Conservation (phyloP, 2,329 filamentous ascomycete species). For the Fusarium sp. region DNA sequence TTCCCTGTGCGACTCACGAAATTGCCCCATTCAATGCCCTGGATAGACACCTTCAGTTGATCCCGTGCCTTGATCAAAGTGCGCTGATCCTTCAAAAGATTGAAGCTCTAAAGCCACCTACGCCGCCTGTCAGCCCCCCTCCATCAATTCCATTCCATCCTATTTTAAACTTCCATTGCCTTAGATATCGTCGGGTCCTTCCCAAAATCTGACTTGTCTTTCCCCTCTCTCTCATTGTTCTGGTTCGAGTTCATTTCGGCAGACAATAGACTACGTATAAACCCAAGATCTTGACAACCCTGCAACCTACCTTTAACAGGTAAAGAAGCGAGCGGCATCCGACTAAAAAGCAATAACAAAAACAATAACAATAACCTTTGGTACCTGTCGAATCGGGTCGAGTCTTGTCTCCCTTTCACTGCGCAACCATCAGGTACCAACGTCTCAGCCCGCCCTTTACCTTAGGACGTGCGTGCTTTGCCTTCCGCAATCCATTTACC, state of each 20-base stretch:
- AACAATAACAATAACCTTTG: conserved; percentile 14
- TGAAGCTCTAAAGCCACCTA: conserved; percentile 37
- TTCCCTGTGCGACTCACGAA: conserved; percentile 19
- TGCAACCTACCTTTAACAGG: conserved; percentile 15
- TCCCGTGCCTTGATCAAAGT: conserved; percentile 42
- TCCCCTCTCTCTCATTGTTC: conserved; percentile 19
- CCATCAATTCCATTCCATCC: conserved; percentile 16
- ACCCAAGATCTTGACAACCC: conserved; percentile 13
- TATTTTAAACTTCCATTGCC: background rate
- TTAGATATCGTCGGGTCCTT: conserved; percentile 2
- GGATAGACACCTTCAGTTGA: conserved; percentile 34
- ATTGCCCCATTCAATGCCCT: conserved; percentile 37
- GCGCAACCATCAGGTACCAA: conserved; percentile 28
- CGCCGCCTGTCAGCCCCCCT: conserved; percentile 34
- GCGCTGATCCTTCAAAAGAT: conserved; percentile 37
- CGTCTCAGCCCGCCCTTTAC: conserved; percentile 32
- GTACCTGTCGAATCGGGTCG: background rate
- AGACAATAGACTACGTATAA: conserved; percentile 36
- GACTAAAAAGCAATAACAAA: conserved; percentile 36
- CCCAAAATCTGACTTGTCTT: conserved; percentile 10
- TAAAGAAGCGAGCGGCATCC: conserved; percentile 27
- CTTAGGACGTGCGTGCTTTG: background rate
- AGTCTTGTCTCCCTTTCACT: conserved; percentile 16
- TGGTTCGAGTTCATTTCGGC: conserved; percentile 16
- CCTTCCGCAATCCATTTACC: conserved; percentile 4